A percentile compares a stretch with the other conserved stretches of the same genome.
These are phyloP conservation scores for barley (Hordeum vulgare) DNA, from an alignment of 176 grass and related monocot genomes.

Conservation along the genomic window DNA sequence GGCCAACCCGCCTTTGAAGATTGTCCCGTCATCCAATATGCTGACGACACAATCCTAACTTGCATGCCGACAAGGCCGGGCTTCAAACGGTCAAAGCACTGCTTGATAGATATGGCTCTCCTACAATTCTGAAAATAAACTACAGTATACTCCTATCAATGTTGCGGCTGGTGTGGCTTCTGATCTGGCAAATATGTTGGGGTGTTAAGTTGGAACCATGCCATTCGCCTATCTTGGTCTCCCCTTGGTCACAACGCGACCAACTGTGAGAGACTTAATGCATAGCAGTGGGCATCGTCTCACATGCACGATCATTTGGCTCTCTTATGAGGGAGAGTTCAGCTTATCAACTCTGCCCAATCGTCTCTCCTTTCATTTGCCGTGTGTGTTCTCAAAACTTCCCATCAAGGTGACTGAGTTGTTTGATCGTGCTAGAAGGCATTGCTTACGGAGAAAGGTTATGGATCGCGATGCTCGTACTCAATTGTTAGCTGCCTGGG, in stretches of 20 bases:
- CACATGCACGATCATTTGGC: not conserved
- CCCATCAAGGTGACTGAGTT: not conserved
- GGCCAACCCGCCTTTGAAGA: not conserved
- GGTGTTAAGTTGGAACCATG: not conserved
- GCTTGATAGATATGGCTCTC: no score
- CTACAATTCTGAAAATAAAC: not conserved
- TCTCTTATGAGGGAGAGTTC: not conserved
- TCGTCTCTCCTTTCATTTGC: no score
- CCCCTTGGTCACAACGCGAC: not conserved
- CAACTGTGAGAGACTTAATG: not conserved
- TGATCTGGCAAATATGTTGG: no score
- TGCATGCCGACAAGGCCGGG: not conserved
- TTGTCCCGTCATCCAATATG: not conserved
- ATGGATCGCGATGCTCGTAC: not conserved
- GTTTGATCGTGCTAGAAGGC: not conserved
- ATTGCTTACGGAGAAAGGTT: not conserved
- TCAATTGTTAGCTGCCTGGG: not conserved
- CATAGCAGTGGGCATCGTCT: not conserved
- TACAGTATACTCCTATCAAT: not conserved
- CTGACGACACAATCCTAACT: not conserved
- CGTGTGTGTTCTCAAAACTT: no score
- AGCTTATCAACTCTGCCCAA: not conserved
- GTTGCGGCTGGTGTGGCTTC: not conserved
- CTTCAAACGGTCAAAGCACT: no score
- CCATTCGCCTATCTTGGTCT: not conserved